Conservation (phyloP, 805 yeast genomes). For the Torulaspora microellipsoides region DNA sequence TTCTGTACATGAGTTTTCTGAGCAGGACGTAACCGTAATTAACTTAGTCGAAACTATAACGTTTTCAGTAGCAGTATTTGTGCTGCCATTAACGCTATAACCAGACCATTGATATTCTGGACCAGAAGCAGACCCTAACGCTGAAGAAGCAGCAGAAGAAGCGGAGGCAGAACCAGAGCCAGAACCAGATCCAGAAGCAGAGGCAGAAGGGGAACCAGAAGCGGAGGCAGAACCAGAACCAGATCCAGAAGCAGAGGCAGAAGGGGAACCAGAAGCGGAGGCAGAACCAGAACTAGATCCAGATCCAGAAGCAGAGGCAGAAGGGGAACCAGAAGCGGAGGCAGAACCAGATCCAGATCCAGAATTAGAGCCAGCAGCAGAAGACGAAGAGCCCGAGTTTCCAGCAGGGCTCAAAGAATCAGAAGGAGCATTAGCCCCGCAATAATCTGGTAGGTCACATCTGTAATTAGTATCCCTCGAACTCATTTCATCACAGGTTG, state of each 20-base stretch:
- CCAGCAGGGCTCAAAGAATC: background rate
- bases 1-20: conserved; percentile 9
- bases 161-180: conserved; percentile 1
- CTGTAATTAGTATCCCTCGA: background rate
- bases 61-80: background rate
- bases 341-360: background rate
- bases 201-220: background rate
- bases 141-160: background rate
- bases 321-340: background rate
- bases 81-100: background rate
- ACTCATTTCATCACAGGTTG: conserved; percentile 1
- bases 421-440: conserved; percentile 1
- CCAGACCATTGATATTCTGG: conserved; percentile 1
- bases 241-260: background rate
- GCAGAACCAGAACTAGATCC: background rate
- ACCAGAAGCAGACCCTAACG: background rate
- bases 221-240: conserved; percentile 1
- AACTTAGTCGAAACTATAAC: conserved; percentile 4
- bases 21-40: conserved; percentile 8
- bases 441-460: conserved; percentile 2
- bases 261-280: background rate
- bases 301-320: background rate
- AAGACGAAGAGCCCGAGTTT: background rate
- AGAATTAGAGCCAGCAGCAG: background rate
- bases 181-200: conserved; percentile 1